Conservation (phyloP, 1,284 basidiomycete species). For the Trichosporon sp. region DNA sequence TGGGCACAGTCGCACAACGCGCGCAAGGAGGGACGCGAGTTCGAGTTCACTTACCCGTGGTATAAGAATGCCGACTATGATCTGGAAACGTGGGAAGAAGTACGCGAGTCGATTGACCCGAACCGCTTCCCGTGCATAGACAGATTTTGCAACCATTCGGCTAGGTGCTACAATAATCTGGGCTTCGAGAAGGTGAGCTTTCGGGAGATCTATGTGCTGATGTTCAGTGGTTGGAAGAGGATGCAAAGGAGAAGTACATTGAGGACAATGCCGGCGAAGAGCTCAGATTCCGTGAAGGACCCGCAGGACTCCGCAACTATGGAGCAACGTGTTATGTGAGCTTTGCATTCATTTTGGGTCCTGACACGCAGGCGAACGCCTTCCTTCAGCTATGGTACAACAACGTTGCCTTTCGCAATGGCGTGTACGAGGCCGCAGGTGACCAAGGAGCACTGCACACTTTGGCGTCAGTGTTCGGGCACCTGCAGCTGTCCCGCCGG, state of each 20-base stretch:
- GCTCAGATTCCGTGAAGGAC: constrained; percentile 55
- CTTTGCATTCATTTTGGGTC: not conserved
- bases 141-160: constrained; percentile 64
- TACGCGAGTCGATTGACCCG: not conserved
- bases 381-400: constrained; percentile 76
- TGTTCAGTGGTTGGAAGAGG: constrained; percentile 53
- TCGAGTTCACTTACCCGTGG: not conserved
- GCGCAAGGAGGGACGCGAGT: not conserved
- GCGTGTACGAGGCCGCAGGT: constrained; percentile 49
- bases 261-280: constrained; percentile 56
- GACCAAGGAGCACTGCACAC: constrained; percentile 55
- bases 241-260: constrained; percentile 55
- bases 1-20: not conserved
- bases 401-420: constrained; percentile 60
- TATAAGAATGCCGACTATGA: not conserved
- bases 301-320: constrained; percentile 83
- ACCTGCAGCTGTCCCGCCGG: constrained; percentile 65
- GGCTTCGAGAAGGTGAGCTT: constrained; percentile 59
- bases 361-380: constrained; percentile 59
- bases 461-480: constrained; percentile 58
- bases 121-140: constrained; percentile 52
- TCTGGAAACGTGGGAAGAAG: not conserved
- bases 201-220: constrained; percentile 54
- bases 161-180: constrained; percentile 76
- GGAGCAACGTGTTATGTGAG: constrained; percentile 81